These are phyloP conservation scores for Paragyromitra xinjiangensis DNA, from an alignment of 495 filamentous ascomycete species.

Conservation along the genomic window DNA sequence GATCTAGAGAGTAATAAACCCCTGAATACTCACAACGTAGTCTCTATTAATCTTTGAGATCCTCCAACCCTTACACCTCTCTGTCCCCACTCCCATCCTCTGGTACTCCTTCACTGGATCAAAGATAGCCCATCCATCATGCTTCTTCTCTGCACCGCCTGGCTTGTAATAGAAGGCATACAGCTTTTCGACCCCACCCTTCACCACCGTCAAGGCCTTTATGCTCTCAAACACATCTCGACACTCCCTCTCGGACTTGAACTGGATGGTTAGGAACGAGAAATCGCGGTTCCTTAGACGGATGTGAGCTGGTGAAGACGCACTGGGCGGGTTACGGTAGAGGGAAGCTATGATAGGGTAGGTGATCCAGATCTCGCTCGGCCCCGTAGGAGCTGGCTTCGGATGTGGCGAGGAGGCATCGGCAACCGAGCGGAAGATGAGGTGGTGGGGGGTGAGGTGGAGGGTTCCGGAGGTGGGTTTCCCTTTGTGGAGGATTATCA, in stretches of 20 bases:
- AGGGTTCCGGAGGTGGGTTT: conserved; percentile 69
- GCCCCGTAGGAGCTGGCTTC: conserved; percentile 10
- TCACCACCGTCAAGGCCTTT: conserved; percentile 78
- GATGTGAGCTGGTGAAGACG: conserved; percentile 80
- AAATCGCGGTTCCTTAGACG: conserved; percentile 92
- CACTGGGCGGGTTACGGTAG: conserved; percentile 73
- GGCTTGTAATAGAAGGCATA: conserved; percentile 89
- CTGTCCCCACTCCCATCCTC: conserved; percentile 57
- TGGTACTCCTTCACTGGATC: conserved; percentile 66
- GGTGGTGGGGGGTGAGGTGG: conserved; percentile 72
- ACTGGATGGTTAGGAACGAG: conserved; percentile 89
- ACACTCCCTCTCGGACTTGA: conserved; percentile 74
- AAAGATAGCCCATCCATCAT: conserved; percentile 90
- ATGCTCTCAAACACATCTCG: conserved; percentile 91
- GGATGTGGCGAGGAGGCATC: conserved; percentile 18
- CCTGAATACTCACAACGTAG: conserved; percentile 67
- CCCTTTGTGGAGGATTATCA: conserved; percentile 70
- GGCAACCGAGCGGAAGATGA: conserved; percentile 67
- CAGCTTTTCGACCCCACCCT: conserved; percentile 85
- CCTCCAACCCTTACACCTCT: conserved; percentile 75
- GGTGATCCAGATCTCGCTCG: conserved; percentile 85
- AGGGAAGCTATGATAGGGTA: conserved; percentile 86
- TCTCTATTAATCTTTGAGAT: conserved; percentile 89
- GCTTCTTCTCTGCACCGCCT: conserved; percentile 73
- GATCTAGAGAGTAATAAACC: not conserved